Conservation (phyloP, 257 asterid species). For the Gardenia jasminoides region DNA sequence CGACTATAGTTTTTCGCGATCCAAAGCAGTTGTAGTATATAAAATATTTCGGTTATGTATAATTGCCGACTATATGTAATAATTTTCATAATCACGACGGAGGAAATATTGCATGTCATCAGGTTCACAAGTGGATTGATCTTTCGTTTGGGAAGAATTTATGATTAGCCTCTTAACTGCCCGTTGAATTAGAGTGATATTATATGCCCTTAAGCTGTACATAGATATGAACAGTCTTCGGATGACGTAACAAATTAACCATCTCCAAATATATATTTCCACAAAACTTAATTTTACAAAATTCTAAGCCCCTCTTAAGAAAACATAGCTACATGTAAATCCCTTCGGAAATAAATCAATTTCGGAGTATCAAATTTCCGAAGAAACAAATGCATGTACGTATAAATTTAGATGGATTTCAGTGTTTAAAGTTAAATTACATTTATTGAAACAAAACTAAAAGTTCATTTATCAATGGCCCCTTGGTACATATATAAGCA, state of each 20-base stretch:
- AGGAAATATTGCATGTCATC: not conserved
- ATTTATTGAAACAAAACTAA: no score
- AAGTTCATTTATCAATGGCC: no score
- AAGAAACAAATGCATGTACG: not conserved
- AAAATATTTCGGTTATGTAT: no score
- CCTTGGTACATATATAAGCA: no score
- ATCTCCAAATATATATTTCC: not conserved
- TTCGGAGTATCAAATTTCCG: not conserved
- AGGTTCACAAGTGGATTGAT: not conserved
- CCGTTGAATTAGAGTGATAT: not conserved
- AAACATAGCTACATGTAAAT: not conserved
- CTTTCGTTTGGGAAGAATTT: not conserved
- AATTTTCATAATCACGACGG: not conserved
- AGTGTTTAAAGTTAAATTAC: no score
- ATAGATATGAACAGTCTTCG: not conserved
- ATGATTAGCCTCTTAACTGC: not conserved
- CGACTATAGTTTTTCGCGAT: not conserved
- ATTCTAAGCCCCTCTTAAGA: not conserved
- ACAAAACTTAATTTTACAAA: not conserved
- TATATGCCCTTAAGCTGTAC: not conserved
- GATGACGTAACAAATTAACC: not conserved
- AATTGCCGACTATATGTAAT: not conserved
- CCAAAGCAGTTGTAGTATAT: not conserved
- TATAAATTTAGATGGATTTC: no score
- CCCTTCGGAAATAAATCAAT: no score